Percentiles rank a stretch among this genome's conserved stretches.
phyloP scores from a whole-genome alignment of 257 asterid genomes.

The Scutellaria barbata region DNA sequence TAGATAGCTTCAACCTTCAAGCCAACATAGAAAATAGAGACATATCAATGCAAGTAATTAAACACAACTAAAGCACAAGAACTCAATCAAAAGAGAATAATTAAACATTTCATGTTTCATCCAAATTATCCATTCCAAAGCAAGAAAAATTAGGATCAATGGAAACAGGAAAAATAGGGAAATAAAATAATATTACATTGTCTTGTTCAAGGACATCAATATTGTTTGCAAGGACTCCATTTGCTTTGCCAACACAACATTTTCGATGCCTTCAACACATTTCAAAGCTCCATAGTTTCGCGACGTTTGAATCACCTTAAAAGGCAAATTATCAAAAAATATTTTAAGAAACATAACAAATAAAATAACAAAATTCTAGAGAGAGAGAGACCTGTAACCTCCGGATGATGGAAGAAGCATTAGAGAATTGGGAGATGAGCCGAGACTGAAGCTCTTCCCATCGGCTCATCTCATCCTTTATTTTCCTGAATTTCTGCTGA shows the following conservation, averaged over 20 bases:
- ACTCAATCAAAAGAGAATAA: background rate
- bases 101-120: background rate
- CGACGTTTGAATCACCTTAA: conserved; percentile 55
- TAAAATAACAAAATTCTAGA: background rate
- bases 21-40: background rate
- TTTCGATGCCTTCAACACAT: conserved; percentile 62
- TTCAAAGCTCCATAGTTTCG: conserved; percentile 60
- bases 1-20: background rate
- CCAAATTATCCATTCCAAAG: conserved; percentile 7
- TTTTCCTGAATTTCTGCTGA: conserved; percentile 67
- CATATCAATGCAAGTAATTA: background rate
- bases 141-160: background rate
- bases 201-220: conserved; percentile 57
- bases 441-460: conserved; percentile 81
- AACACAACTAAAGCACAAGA: background rate
- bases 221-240: conserved; percentile 66
- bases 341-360: background rate
- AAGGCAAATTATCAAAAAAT: conserved; percentile 18
- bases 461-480: conserved; percentile 60
- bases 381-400: conserved; percentile 64
- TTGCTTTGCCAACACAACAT: conserved; percentile 65
- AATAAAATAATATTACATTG: conserved; percentile 41
- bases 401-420: conserved; percentile 71
- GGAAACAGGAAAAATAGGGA: background rate
- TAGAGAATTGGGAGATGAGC: conserved; percentile 60